A percentile compares a stretch with the other conserved stretches of the same genome.
Evolutionary conservation across 1,284 basidiomycete genomes (phyloP).

Genomic region (Mycosarcoma mackinlayi): DNA sequence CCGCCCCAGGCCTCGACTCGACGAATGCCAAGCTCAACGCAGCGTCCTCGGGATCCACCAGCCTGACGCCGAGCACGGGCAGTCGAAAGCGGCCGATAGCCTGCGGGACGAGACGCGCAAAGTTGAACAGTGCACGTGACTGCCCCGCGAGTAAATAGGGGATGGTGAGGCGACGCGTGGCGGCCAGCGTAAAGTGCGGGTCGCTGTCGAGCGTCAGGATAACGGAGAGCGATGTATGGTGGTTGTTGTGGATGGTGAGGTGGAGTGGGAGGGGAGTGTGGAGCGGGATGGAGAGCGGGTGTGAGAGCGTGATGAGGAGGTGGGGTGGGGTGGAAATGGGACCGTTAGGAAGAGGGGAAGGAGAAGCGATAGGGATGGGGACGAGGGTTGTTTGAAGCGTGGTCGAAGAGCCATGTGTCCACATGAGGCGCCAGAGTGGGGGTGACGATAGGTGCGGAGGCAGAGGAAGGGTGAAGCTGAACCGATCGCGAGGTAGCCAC

Average conservation of each 20-base stretch:
- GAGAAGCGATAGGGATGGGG: background rate
- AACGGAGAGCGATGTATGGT: conserved; percentile 6
- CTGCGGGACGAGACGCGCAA: conserved; percentile 19
- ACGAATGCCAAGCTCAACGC: background rate
- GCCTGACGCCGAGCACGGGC: conserved; percentile 7
- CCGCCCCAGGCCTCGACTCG: background rate
- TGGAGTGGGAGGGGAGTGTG: conserved; percentile 3
- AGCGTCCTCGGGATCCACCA: conserved; percentile 6
- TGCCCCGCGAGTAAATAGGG: conserved; percentile 24
- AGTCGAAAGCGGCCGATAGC: conserved; percentile 1
- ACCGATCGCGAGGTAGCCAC: conserved; percentile 15
- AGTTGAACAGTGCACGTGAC: background rate
- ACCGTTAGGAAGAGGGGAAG: too few relatives aligned
- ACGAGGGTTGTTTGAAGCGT: conserved; percentile 2
- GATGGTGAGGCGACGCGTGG: conserved; percentile 14
- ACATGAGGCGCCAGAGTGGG: conserved; percentile 4
- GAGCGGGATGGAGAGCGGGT: background rate
- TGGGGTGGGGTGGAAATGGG: background rate
- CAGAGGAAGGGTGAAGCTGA: conserved; percentile 7
- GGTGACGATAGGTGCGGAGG: background rate
- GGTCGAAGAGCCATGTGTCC: conserved; percentile 3
- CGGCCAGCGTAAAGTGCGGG: conserved; percentile 30
- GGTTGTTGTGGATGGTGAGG: conserved; percentile 11
- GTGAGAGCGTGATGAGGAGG: conserved; percentile 12
- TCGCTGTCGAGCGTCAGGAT: conserved; percentile 27